Evolutionary conservation across 768 basidiomycete genomes (phyloP), one percentile per base, ranked within the genome.

Genomic region (Mycena floridula): DNA sequence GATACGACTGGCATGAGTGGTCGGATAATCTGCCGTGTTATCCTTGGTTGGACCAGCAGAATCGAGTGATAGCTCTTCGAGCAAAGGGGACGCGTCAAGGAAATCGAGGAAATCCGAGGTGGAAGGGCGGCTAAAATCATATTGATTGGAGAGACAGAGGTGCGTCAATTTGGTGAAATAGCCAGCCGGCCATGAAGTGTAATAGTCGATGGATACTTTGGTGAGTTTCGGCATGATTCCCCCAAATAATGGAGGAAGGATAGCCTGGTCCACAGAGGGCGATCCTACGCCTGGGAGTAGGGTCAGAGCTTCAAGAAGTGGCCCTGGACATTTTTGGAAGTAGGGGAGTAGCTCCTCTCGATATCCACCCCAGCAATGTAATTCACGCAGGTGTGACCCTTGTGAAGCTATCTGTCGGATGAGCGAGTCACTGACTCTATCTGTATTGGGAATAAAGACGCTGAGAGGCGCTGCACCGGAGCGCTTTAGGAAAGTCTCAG

Each of bases 91-190:
- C 15, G 5, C 18, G 25, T 44, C 40, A 15, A 56, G 40, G 24
- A 54, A 56, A 26, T 56, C 49, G 20, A 56, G 51, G 20, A 56
- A 56, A 32, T 49, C 45, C 11, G 46, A 35, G 7, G 50, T 54
- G 25, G 55, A 37, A 18, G 53, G 48, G 27, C 46, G 16, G 38
- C n/a, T 20, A 9, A 8, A 13, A 12, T 16, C 25, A 27, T 21
- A 25, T 40, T 53, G 52, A 25, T 40, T 25, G 27, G 43, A 46
- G 2, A 53, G 36, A 28, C 37, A 51, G 25, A 53, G 40, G 24
- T 42, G 36, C 5, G 50, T 46, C n/a, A 53, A 43, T 32, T 46
- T 43, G 26, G 25, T 39, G 32, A 53, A 53, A 12, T 53, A 51
- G 24, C 37, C 40, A 15, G 35, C 36, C 5, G 52, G 50, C 49